phyloP scores from a whole-genome alignment of 1,284 basidiomycete species.

The Apiotrichum gamsii region DNA sequence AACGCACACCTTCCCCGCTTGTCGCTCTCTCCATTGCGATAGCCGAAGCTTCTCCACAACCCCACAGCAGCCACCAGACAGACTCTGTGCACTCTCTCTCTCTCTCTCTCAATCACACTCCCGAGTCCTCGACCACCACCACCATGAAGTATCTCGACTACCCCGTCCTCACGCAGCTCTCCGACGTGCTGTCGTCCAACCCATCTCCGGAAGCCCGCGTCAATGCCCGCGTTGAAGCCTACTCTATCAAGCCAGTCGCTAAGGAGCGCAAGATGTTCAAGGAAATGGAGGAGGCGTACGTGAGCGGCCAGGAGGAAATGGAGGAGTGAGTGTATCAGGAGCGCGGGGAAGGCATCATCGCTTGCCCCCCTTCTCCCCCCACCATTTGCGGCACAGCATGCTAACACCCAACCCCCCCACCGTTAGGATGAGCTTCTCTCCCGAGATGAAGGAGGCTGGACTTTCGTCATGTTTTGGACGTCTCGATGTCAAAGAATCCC shows the following conservation, averaged over 20 bases:
- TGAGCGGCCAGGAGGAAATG: slow-evolving; percentile 43
- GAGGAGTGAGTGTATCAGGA: slow-evolving; percentile 39
- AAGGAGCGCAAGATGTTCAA: slow-evolving; percentile 96
- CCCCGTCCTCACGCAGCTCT: slow-evolving; percentile 69
- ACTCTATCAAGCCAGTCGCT: slow-evolving; percentile 95
- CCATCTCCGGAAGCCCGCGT: slow-evolving; percentile 82
- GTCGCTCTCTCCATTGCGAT: no score
- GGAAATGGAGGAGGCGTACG: slow-evolving; percentile 77
- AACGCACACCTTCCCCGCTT: no score
- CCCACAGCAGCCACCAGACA: no score
- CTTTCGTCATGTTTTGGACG: slow-evolving; percentile 45
- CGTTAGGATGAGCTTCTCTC: slow-evolving; percentile 44
- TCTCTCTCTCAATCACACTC: not conserved
- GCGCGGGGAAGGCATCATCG: not conserved
- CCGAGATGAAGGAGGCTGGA: slow-evolving; percentile 46
- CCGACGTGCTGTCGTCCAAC: slow-evolving; percentile 62
- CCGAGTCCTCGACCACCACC: not conserved
- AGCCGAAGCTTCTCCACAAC: no score
- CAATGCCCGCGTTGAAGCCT: slow-evolving; percentile 90
- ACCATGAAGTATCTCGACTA: slow-evolving; percentile 87
- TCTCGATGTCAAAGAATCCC: slow-evolving; percentile 44
- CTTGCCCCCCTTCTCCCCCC: not conserved
- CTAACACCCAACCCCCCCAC: not conserved
- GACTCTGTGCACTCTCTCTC: slow-evolving; percentile 3
- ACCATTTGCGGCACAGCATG: no score